Evolutionary conservation across 306 rosid species (phyloP), one percentile per base, ranked within the genome.

Genomic region (Sophora flavescens): DNA sequence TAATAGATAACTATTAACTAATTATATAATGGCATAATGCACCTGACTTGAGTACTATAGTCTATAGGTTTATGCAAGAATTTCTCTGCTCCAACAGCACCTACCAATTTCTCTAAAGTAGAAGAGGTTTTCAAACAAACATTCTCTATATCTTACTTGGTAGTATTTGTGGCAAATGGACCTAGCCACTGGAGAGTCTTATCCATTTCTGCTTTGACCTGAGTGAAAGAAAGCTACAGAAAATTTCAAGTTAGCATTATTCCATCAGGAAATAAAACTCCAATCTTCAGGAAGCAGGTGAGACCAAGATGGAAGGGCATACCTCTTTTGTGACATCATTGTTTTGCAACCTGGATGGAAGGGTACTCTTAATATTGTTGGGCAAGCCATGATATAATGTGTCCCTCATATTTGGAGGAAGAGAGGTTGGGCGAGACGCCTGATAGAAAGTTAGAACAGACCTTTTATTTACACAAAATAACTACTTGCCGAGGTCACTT

Each of bases 401-500:
- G 79, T 93, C 94, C 81, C 97, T 93, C 65, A 72, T 51, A 87
- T 88, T 91, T 70, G 90, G 89, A 44, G 97, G 99, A 80, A 96
- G 84, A 38, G 79, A 53, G 16, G 85, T 77, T 13, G 97, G 96
- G 0, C 98, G 93, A 78, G 91, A 87, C 8, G 93, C 98, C 99
- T 96, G 66, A 62, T 35, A 68, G 16, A 47, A 59, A 35, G 44
- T 65, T 50, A 64, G 41, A 39, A 30, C 53, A 28, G 78, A 39
- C 16, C 38, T 51, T 70, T 33, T 26, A 42, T 59, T 78, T 14
- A 50, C 13, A 62, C 22, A 8, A 4, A 41, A 13, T 15, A 80
- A 47, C 16, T 18, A 57, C 41, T 32, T 59, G 72, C 58, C 14
- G 75, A 70, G 63, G 50, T 61, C 38, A 42, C 28, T 33, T 53